Evolutionary conservation across 768 basidiomycete species (phyloP), one percentile per base, ranked within the genome.

Genomic region (Infundibulicybe gibba): DNA sequence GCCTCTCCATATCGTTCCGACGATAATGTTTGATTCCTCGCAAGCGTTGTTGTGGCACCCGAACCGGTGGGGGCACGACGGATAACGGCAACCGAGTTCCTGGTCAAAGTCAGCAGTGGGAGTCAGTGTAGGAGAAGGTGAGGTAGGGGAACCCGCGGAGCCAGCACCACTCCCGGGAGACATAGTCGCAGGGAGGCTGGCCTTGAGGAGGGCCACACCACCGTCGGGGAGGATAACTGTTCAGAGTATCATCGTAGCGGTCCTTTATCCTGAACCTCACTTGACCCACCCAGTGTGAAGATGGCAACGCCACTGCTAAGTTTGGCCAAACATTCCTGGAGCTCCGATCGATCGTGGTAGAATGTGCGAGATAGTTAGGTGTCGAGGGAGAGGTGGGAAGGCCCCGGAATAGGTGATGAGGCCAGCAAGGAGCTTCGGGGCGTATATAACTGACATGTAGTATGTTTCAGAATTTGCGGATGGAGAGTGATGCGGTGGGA

Each of bases 241-340:
- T 97, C 40, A 97, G 77, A 1, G 94, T 94, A 61, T 95, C 93
- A 56, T 97, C 94, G 61, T 97, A 97, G 33, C 94, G 80, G 65
- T 98, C 95, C 83, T 98, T 97, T 90, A 97, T 98, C 80, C 70
- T 97, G 94, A 43, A 97, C 95, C 67, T 98, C 95, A 44, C 79
- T 83, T 16, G 85, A 72, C 14, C 95, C 95, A 47, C 95, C 95
- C 51, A 97, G 95, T 70, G 92, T 94, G 79, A 97, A 97, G 69
- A 98, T 94, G 13, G 95, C 95, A 40, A 98, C 95, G 68, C 95
- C 94, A 39, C 95, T 95, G 38, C 81, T 82, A 44, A 98, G 77
- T 79, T 99, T 98, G 53, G 95, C 95, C 39, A 99, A 79, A 54
- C 95, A 88, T 65, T 98, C 95, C 66, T 97, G 94, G 43, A 99